These are phyloP conservation scores for Phytopythium cucurbitacearum DNA, from an alignment of 352 stramenopile genomes.

Conservation along the genomic window DNA sequence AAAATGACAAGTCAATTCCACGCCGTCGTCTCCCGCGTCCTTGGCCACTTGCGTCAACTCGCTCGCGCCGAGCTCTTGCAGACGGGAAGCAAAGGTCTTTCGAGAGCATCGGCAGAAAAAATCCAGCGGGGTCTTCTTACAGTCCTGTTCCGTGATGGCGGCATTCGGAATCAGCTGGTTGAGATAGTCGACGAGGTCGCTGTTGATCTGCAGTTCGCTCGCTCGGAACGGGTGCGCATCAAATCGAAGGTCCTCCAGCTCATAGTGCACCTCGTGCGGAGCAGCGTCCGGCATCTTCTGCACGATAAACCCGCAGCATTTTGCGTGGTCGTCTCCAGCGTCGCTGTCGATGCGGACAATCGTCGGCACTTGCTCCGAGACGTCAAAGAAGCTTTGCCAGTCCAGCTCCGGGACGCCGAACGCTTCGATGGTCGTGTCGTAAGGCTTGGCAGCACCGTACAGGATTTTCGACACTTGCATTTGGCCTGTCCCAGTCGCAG, in stretches of 20 bases:
- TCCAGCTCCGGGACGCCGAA: slow-evolving; percentile 62
- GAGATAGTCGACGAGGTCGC: slow-evolving; percentile 62
- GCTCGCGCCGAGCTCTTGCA: slow-evolving; percentile 43
- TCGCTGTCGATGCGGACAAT: slow-evolving; percentile 73
- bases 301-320: slow-evolving; percentile 71
- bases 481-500: slow-evolving; percentile 19
- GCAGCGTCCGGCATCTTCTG: slow-evolving; percentile 72
- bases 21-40: slow-evolving; percentile 43
- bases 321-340: slow-evolving; percentile 32
- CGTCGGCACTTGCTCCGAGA: slow-evolving; percentile 83
- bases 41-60: slow-evolving; percentile 47
- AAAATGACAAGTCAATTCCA: slow-evolving; percentile 81
- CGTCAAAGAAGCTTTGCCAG: slow-evolving; percentile 82
- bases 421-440: slow-evolving; percentile 67
- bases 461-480: slow-evolving; percentile 83
- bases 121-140: slow-evolving; percentile 62
- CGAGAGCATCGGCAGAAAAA: slow-evolving; percentile 85
- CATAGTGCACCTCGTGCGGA: slow-evolving; percentile 49
- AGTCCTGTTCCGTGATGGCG: slow-evolving; percentile 48
- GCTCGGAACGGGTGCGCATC: slow-evolving; percentile 45
- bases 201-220: slow-evolving; percentile 39
- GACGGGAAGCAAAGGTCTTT: slow-evolving; percentile 45
- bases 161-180: slow-evolving; percentile 76
- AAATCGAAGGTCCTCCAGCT: slow-evolving; percentile 63
- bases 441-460: slow-evolving; percentile 67